Percentiles rank a stretch among this genome's conserved stretches.
Conservation (phyloP, 2,329 filamentous ascomycete genomes). For the Rhytidhysteron rufulum region DNA sequence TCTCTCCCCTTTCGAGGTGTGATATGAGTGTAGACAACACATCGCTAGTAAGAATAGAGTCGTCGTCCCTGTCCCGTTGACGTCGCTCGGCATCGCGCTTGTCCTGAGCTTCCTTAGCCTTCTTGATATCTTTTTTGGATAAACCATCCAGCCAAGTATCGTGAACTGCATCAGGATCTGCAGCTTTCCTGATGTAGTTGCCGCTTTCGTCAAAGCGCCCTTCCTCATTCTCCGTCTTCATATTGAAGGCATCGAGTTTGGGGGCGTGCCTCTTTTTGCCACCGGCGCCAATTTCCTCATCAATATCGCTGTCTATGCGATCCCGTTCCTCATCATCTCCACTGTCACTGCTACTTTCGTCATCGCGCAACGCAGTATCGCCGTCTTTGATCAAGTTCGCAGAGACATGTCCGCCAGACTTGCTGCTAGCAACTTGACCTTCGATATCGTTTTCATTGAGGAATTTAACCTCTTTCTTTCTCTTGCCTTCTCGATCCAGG, state of each 20-base stretch:
- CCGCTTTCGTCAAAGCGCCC: slow-evolving; percentile 86
- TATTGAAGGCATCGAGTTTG: slow-evolving; percentile 93
- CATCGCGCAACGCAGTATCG: slow-evolving; percentile 52
- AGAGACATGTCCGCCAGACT: slow-evolving; percentile 65
- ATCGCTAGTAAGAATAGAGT: slow-evolving; percentile 69
- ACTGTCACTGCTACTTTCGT: slow-evolving; percentile 56
- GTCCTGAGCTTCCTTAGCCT: slow-evolving; percentile 81
- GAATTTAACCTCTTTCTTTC: slow-evolving; percentile 60
- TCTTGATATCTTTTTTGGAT: slow-evolving; percentile 89
- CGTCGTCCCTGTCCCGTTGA: slow-evolving; percentile 67
- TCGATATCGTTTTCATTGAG: slow-evolving; percentile 64
- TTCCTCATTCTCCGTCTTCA: slow-evolving; percentile 85
- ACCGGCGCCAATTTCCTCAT: slow-evolving; percentile 86
- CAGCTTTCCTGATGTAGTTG: slow-evolving; percentile 87
- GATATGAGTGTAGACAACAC: slow-evolving; percentile 70
- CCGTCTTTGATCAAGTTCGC: slow-evolving; percentile 50
- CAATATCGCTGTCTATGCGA: slow-evolving; percentile 64
- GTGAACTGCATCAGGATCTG: slow-evolving; percentile 83
- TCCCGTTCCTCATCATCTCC: slow-evolving; percentile 64
- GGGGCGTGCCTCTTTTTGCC: slow-evolving; percentile 90
- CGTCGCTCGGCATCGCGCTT: slow-evolving; percentile 75
- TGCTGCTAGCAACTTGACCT: slow-evolving; percentile 72
- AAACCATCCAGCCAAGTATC: slow-evolving; percentile 91
- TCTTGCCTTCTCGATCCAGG: slow-evolving; percentile 48
- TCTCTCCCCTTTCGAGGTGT: slow-evolving; percentile 75